Evolutionary conservation across 2,329 filamentous ascomycete genomes (phyloP), one percentile per base, ranked within the genome.

Genomic region (Trichoderma cornu-damae): DNA sequence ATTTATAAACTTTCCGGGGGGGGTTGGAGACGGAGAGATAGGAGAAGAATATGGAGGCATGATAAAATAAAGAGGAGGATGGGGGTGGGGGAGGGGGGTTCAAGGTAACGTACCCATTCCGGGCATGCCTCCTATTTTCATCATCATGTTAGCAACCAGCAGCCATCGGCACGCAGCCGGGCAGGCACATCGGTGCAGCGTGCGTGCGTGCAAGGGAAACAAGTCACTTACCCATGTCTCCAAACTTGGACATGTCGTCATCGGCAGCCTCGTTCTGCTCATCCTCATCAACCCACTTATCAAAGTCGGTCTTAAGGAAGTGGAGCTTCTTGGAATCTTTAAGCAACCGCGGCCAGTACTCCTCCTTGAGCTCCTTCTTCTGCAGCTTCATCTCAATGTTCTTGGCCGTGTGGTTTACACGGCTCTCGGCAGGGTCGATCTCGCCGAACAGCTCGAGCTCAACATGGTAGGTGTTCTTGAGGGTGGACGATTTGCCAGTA

Each of bases 281-380:
- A 71, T 99, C 92, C 84, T 96, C 90, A 66, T 96, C 92, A 68
- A 96, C 89, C 92, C 92, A 96, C 88, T 96, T 96, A 80, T 96
- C 92, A 68, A 99, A 99, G 78, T 99, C 88, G 63, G 94, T 97
- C 87, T 96, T 96, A 69, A 99, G 77, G 84, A 91, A 99, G 78
- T 97, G 94, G 56, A 89, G 78, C 80, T 90, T 96, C 82, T 90
- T 87, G 65, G 79, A 75, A 60, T 93, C 89, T 86, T 96, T 96
- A 72, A 96, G 82, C 69, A 99, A 82, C 63, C 94, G 86, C 62
- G 92, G 92, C 94, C 94, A 99, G 84, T 87, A 97, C 76, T 94
- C 90, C 69, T 90, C 85, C 76, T 91, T 89, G 64, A 94, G 82
- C 70, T 96, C 91, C 86, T 96, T 96, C 89, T 99, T 99, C 76